Evolutionary conservation across 1,284 basidiomycete genomes (phyloP).

Genomic region (Ceratobasidium sp.): DNA sequence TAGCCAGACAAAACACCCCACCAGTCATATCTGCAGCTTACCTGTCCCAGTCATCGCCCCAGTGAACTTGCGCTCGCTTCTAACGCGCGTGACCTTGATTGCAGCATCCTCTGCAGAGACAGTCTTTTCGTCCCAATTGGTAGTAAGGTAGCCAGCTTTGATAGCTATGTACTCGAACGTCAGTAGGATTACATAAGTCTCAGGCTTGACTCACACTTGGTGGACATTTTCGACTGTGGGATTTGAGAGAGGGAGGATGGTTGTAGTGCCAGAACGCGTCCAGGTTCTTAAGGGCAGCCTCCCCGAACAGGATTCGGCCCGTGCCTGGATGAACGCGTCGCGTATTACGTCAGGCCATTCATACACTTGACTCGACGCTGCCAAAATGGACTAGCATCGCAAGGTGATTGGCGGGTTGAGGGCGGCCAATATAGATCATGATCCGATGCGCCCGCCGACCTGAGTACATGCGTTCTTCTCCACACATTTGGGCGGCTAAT

Average conservation of each 20-base stretch:
- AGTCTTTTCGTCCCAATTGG: slow-evolving; percentile 42
- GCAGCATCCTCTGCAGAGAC: slow-evolving; percentile 23
- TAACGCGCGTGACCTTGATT: slow-evolving; percentile 43
- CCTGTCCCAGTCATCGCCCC: slow-evolving; percentile 45
- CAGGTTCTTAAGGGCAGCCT: neutral
- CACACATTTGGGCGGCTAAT: too few species aligned
- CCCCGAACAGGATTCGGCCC: neutral
- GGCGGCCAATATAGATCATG: neutral
- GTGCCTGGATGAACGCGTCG: slow-evolving; percentile 21
- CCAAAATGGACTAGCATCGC: neutral
- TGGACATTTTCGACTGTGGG: neutral
- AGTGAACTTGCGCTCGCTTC: slow-evolving; percentile 45
- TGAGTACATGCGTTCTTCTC: too few species aligned
- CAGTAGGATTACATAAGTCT: neutral
- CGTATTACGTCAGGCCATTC: slow-evolving; percentile 2
- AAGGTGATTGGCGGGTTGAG: neutral
- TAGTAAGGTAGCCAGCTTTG: slow-evolving; percentile 30
- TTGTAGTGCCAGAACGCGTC: neutral
- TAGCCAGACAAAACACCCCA: neutral
- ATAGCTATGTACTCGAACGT: neutral
- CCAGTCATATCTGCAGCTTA: neutral
- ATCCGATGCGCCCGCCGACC: too few species aligned
- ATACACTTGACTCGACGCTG: neutral
- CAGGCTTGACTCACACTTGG: slow-evolving; percentile 9
- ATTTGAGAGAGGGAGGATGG: neutral